Conservation (phyloP, 768 basidiomycete genomes). For the Russula earlei region DNA sequence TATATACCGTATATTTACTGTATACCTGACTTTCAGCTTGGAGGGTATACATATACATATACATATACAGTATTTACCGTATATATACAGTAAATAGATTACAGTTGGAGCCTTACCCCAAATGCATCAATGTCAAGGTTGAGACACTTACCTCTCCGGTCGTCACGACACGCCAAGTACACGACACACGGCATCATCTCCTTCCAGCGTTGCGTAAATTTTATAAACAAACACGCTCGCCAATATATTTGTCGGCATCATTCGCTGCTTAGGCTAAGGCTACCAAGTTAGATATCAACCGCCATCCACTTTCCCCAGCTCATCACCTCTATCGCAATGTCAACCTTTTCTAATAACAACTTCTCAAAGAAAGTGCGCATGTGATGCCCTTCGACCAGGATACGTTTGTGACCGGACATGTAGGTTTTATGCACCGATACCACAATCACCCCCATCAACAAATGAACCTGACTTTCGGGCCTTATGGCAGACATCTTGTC, state of each 20-base stretch:
- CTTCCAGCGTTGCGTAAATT: no score
- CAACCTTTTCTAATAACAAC: slow-evolving; percentile 60
- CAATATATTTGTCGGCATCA: slow-evolving; percentile 82
- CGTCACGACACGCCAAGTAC: no score
- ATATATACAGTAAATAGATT: no score
- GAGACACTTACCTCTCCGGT: no score
- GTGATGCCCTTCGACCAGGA: slow-evolving; percentile 14
- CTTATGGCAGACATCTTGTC: neutral
- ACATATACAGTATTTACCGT: no score
- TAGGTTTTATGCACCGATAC: slow-evolving; percentile 12
- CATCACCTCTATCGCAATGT: slow-evolving; percentile 57
- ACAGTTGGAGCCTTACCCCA: no score
- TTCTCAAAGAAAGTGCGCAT: slow-evolving; percentile 59
- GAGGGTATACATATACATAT: no score
- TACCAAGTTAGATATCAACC: slow-evolving; percentile 58
- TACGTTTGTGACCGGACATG: neutral
- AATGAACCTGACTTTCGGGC: neutral
- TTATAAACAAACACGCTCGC: slow-evolving; percentile 63
- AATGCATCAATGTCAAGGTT: no score
- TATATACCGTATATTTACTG: no score
- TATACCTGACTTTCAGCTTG: no score
- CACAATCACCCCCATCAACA: neutral
- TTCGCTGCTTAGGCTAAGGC: slow-evolving; percentile 3
- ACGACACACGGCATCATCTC: no score
- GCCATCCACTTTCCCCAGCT: slow-evolving; percentile 52